These are phyloP conservation scores for Pyrrhoderma lamaoense DNA, from an alignment of 1,284 basidiomycete species.

Conservation along the genomic window DNA sequence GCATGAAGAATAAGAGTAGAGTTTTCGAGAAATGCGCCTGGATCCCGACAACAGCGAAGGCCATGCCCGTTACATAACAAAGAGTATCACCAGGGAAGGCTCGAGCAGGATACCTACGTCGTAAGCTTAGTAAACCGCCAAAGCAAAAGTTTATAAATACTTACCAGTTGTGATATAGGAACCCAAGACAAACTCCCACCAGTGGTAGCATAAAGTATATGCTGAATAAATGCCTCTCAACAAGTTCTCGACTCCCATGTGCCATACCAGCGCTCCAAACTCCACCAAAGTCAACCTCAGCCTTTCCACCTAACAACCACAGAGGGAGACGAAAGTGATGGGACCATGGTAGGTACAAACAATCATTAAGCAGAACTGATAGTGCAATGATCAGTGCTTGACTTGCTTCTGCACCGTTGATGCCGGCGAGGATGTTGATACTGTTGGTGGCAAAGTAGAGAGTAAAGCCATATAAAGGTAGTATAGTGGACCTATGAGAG, in stretches of 20 bases:
- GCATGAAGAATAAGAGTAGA: slow-evolving; percentile 91
- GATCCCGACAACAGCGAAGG: slow-evolving; percentile 92
- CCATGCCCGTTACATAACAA: slow-evolving; percentile 97
- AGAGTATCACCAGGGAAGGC: slow-evolving; percentile 97
- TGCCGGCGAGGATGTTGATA: slow-evolving; percentile 98
- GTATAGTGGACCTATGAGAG: slow-evolving; percentile 74
- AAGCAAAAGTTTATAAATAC: slow-evolving; percentile 1
- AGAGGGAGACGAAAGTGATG: slow-evolving; percentile 48
- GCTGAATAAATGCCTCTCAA: slow-evolving; percentile 90
- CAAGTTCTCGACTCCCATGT: slow-evolving; percentile 79
- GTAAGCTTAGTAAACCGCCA: background rate
- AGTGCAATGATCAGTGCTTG: slow-evolving; percentile 91
- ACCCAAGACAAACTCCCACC: slow-evolving; percentile 81
- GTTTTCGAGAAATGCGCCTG: slow-evolving; percentile 98
- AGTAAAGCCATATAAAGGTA: slow-evolving; percentile 95
- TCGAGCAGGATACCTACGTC: slow-evolving; percentile 93
- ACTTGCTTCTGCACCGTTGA: slow-evolving; percentile 93
- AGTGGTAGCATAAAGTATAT: slow-evolving; percentile 96
- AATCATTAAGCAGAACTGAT: slow-evolving; percentile 87
- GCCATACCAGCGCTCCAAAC: slow-evolving; percentile 78
- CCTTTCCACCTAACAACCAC: slow-evolving; percentile 56
- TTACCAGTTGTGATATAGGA: slow-evolving; percentile 94
- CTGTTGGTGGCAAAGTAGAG: slow-evolving; percentile 98
- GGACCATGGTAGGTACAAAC: slow-evolving; percentile 86
- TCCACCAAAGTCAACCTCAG: slow-evolving; percentile 65